Conservation (phyloP, 169 alveolate species). For the Perkinsus chesapeaki region DNA sequence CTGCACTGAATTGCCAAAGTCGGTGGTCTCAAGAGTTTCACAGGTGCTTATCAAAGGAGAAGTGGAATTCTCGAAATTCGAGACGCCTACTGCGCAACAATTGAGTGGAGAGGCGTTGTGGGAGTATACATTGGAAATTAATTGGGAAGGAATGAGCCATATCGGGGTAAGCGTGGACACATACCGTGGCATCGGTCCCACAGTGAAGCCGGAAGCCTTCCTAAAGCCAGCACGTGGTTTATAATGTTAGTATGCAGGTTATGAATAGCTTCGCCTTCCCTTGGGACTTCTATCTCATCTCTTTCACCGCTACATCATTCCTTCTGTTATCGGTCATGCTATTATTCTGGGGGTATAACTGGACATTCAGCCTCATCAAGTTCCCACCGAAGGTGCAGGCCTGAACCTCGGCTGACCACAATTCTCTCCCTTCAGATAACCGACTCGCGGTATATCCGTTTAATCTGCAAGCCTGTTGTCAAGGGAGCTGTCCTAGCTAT, state of each 20-base stretch:
- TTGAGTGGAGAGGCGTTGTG: background rate
- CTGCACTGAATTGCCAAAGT: background rate
- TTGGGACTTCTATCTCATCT: background rate
- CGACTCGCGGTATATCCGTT: background rate
- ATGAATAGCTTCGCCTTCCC: constrained; percentile 29
- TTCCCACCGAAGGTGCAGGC: background rate
- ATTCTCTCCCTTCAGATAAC: background rate
- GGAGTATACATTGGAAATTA: constrained; percentile 1
- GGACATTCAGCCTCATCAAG: background rate
- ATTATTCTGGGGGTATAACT: background rate
- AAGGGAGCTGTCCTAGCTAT: background rate
- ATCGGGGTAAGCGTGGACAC: constrained; percentile 21
- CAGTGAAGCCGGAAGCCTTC: too few species aligned
- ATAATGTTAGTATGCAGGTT: background rate
- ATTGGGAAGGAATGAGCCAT: constrained; percentile 26
- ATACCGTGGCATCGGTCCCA: too few species aligned
- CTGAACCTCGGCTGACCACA: background rate
- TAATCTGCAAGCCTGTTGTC: background rate
- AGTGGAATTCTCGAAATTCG: background rate
- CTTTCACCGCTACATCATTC: background rate
- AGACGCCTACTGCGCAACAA: background rate
- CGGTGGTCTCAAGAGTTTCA: background rate
- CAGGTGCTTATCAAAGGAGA: background rate
- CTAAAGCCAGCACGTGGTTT: background rate
- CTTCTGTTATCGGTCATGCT: background rate